Conservation (phyloP, 163 green algal species). For the Chlorella variabilis region DNA sequence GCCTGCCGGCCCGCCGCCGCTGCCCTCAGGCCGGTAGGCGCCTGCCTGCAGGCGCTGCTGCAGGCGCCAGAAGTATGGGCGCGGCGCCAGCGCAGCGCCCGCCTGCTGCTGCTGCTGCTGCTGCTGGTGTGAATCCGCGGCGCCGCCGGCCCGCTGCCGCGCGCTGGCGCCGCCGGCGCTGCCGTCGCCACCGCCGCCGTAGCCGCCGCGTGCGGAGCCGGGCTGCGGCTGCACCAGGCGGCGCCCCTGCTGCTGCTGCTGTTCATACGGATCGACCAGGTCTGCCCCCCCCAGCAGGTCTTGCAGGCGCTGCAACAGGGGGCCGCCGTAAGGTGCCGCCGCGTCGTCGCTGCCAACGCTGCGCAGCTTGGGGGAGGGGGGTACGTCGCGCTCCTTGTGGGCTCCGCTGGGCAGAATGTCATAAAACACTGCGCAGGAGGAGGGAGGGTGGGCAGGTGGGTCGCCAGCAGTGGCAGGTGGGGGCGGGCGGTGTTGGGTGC, state of each 20-base stretch:
- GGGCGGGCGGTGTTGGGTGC: too few relatives aligned
- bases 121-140: background rate
- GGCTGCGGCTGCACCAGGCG: background rate
- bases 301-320: slow-evolving; percentile 19
- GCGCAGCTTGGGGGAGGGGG: slow-evolving; percentile 13
- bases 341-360: background rate
- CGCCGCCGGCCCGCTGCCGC: background rate
- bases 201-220: background rate
- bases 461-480: background rate
- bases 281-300: slow-evolving; percentile 25
- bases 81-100: slow-evolving; percentile 12
- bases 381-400: slow-evolving; percentile 22
- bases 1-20: background rate
- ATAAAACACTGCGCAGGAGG: slow-evolving; percentile 13
- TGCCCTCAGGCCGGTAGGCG: background rate
- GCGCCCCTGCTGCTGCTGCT: background rate
- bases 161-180: background rate
- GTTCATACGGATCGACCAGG: background rate
- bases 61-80: slow-evolving; percentile 51
- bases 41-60: slow-evolving; percentile 48
- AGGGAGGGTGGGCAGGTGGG: background rate
- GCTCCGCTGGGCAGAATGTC: background rate
- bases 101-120: background rate
- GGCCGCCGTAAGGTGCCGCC: background rate
- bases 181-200: background rate